Conservation (phyloP, 1,139 yeast species). For the Kodamaea fungicola region DNA sequence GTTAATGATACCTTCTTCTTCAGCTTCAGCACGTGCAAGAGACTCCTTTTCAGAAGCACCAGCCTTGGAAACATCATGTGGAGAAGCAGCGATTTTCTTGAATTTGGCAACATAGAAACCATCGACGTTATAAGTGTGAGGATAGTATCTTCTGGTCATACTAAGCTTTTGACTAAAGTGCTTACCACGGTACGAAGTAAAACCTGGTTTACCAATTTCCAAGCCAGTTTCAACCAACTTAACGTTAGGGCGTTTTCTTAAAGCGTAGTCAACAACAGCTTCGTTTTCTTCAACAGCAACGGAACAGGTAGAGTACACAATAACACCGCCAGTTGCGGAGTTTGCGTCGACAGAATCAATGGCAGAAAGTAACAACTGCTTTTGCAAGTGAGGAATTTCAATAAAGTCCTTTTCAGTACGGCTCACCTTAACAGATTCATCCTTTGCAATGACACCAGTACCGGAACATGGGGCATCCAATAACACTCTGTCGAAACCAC, state of each 20-base stretch:
- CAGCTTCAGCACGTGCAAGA: conserved; percentile 73
- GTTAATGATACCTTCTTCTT: conserved; percentile 76
- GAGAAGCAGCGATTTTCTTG: conserved; percentile 84
- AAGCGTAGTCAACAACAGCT: conserved; percentile 96
- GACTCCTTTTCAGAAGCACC: conserved; percentile 87
- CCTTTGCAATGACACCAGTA: conserved; percentile 98
- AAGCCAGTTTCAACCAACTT: conserved; percentile 92
- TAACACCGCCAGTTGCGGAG: conserved; percentile 87
- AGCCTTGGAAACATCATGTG: conserved; percentile 79
- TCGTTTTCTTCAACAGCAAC: conserved; percentile 98
- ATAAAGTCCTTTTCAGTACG: conserved; percentile 96
- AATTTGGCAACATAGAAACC: conserved; percentile 98
- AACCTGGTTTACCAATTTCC: conserved; percentile 93
- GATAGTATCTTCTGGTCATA: conserved; percentile 92
- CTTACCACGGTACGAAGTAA: conserved; percentile 90
- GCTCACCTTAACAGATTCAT: conserved; percentile 88
- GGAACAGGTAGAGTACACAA: conserved; percentile 97
- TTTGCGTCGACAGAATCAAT: conserved; percentile 95
- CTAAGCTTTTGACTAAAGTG: conserved; percentile 74
- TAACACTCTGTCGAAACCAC: conserved; percentile 93
- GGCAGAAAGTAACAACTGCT: conserved; percentile 88
- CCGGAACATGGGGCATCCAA: conserved; percentile 99
- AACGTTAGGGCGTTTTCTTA: conserved; percentile 94
- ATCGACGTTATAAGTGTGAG: conserved; percentile 97
- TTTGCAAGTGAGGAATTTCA: conserved; percentile 94